phyloP scores from a whole-genome alignment of 768 basidiomycete species.

The Mycena maculata region DNA sequence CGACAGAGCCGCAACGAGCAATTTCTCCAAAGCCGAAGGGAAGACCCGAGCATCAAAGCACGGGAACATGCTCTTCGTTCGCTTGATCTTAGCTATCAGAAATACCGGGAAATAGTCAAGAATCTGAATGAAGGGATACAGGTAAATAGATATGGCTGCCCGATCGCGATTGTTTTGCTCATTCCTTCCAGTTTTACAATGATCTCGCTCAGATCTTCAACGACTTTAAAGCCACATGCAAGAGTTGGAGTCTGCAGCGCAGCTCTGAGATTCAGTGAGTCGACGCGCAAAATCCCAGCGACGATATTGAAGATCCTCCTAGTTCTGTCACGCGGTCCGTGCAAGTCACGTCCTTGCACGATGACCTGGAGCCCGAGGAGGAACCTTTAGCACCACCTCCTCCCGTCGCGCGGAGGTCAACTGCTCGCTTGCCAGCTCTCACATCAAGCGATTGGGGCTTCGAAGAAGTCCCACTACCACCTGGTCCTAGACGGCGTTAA shows the following conservation, averaged over 20 bases:
- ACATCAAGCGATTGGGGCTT: constrained; percentile 65
- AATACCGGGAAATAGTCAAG: constrained; percentile 84
- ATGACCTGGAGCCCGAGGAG: constrained; percentile 24
- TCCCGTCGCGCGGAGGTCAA: constrained; percentile 39
- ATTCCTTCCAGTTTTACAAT: constrained; percentile 81
- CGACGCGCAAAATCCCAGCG: constrained; percentile 12
- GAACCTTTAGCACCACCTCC: constrained; percentile 13
- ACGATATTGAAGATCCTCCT: constrained; percentile 22
- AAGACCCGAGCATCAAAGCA: constrained; percentile 81
- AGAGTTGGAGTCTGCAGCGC: constrained; percentile 77
- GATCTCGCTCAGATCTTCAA: constrained; percentile 79
- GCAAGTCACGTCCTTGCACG: constrained; percentile 51
- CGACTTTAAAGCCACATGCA: constrained; percentile 81
- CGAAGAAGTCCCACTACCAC: constrained; percentile 61
- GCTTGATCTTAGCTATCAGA: constrained; percentile 87
- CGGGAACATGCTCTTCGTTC: constrained; percentile 86
- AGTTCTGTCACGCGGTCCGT: constrained; percentile 58
- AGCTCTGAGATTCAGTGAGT: constrained; percentile 82
- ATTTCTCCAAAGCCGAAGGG: constrained; percentile 82
- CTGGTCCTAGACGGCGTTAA: constrained; percentile 44
- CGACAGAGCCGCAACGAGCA: constrained; percentile 68
- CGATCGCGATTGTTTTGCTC: neutral
- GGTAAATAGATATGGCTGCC: constrained; percentile 52
- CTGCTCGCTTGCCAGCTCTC: constrained; percentile 58
- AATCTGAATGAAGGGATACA: constrained; percentile 93